A percentile compares a stretch with the other conserved stretches of the same genome.
Evolutionary conservation across 306 rosid genomes (phyloP).

Genomic region (Begonia peltatifolia): DNA sequence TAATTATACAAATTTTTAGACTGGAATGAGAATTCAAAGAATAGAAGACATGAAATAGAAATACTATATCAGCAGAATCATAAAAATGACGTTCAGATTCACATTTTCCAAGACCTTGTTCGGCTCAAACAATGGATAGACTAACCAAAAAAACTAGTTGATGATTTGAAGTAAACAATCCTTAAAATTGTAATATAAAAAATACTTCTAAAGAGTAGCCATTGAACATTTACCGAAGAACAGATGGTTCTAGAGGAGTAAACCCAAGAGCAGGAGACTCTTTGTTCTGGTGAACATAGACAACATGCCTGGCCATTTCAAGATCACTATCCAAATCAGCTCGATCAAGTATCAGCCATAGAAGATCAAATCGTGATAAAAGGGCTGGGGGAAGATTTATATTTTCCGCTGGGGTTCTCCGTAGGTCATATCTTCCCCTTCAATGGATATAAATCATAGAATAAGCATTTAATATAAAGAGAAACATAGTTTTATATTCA

Average conservation of each 20-base stretch:
- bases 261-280: slow-evolving; percentile 92
- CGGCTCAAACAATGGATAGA: too few species aligned
- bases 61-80: too few species aligned
- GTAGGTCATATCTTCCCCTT: slow-evolving; percentile 97
- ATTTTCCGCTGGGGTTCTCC: slow-evolving; percentile 97
- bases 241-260: slow-evolving; percentile 90
- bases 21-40: too few species aligned
- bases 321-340: slow-evolving; percentile 97
- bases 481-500: not conserved
- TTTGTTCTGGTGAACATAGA: slow-evolving; percentile 82
- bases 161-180: slow-evolving; percentile 5
- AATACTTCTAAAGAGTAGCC: too few species aligned
- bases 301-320: slow-evolving; percentile 96
- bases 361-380: slow-evolving; percentile 86
- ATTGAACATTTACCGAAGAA: slow-evolving; percentile 57
- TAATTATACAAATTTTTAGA: too few species aligned
- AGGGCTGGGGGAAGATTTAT: slow-evolving; percentile 96
- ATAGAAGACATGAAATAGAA: too few species aligned
- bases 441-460: slow-evolving; percentile 15
- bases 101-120: too few species aligned
- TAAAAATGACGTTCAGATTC: too few species aligned
- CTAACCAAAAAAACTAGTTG: not conserved
- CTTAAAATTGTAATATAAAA: not conserved
- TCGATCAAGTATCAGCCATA: slow-evolving; percentile 97
- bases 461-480: slow-evolving; percentile 14